Conservation (phyloP, 345 rosid species). For the Leavenworthia alabamica region DNA sequence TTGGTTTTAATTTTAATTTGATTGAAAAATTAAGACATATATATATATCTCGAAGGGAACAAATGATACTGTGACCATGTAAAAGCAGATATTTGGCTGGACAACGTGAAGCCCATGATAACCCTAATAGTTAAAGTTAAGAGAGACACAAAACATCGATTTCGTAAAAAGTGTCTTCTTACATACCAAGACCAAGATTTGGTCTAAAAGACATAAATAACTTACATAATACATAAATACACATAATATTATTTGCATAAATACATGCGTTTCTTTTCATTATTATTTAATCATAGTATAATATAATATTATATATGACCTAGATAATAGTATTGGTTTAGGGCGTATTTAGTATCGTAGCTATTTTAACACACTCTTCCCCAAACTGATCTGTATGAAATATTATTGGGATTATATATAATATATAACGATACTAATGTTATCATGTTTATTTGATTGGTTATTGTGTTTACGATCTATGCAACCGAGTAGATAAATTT, state of each 20-base stretch:
- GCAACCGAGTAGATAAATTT: neutral
- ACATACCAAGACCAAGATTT: slow-evolving; percentile 20
- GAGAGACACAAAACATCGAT: slow-evolving; percentile 28
- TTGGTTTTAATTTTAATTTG: no score
- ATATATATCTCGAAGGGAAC: slow-evolving; percentile 3
- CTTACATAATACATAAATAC: neutral
- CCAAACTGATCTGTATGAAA: neutral
- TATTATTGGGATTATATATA: neutral
- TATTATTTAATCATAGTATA: neutral
- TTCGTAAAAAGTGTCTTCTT: slow-evolving; percentile 18
- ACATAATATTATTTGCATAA: neutral
- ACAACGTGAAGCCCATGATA: slow-evolving; percentile 17
- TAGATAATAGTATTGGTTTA: slow-evolving; percentile 1
- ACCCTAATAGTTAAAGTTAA: slow-evolving; percentile 11
- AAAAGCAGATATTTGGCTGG: slow-evolving; percentile 13
- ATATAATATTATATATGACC: neutral
- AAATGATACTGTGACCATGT: neutral
- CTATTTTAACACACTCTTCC: neutral
- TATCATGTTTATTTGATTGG: neutral
- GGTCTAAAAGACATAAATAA: slow-evolving; percentile 15
- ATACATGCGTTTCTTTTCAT: neutral
- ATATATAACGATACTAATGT: neutral
- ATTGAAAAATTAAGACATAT: neutral
- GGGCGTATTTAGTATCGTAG: neutral
- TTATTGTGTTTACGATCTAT: neutral